These are phyloP conservation scores for Acanthamoeba triangularis DNA, from an alignment of 208 protist genomes.

Conservation along the genomic window DNA sequence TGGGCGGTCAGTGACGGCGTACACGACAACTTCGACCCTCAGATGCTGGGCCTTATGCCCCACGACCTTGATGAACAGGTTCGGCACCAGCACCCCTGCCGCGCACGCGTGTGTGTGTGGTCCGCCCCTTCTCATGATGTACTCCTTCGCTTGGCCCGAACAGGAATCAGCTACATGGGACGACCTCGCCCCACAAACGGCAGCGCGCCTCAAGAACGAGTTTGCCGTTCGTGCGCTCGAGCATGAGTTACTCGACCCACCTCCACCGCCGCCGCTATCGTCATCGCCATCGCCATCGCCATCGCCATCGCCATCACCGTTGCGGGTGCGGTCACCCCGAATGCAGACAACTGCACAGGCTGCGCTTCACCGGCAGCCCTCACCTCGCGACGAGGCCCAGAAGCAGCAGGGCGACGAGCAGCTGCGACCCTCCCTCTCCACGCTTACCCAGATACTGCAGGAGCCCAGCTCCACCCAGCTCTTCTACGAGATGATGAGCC, in stretches of 20 bases:
- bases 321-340: too few relatives aligned
- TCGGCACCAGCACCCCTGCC: too few relatives aligned
- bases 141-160: not conserved
- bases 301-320: not conserved
- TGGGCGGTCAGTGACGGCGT: constrained; percentile 78
- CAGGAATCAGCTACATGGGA: constrained; percentile 24
- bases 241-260: constrained; percentile 3
- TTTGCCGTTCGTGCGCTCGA: constrained; percentile 41
- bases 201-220: constrained; percentile 1
- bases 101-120: too few relatives aligned
- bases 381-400: not conserved
- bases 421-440: not conserved
- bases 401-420: not conserved
- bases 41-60: constrained; percentile 63
- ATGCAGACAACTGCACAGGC: too few relatives aligned
- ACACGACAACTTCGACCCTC: constrained; percentile 77
- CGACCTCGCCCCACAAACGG: not conserved
- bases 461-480: not conserved
- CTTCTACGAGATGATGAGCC: not conserved
- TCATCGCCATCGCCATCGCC: not conserved
- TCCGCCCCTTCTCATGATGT: not conserved
- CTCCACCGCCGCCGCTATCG: too few relatives aligned
- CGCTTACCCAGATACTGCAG: not conserved
- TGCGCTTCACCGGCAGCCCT: not conserved
- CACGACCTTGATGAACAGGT: not conserved